Conservation (phyloP, 2,329 filamentous ascomycete species). For the Aspergillus fijiensis region DNA sequence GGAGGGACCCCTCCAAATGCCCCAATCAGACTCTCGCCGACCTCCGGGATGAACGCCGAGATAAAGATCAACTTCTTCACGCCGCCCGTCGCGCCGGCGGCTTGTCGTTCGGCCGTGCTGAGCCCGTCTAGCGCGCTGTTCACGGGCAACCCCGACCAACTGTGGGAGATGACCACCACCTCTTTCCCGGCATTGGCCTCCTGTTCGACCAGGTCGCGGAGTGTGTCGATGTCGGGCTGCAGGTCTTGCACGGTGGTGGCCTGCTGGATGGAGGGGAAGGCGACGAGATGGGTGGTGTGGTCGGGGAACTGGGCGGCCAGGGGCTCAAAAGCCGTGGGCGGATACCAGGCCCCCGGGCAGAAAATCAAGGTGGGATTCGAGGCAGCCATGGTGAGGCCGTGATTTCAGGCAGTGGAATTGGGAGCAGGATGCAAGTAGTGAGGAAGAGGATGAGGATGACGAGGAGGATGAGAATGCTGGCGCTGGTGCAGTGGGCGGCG, state of each 20-base stretch:
- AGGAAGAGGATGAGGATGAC: too few species aligned
- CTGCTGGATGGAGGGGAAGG: constrained; percentile 32
- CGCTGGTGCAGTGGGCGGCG: too few species aligned
- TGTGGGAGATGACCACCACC: constrained; percentile 35
- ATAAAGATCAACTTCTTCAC: constrained; percentile 37
- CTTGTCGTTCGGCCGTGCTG: constrained; percentile 28
- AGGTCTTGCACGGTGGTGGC: constrained; percentile 23
- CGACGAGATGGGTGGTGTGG: constrained; percentile 24
- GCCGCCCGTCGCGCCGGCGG: constrained; percentile 30
- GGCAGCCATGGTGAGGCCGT: neutral
- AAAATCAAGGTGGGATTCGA: constrained; percentile 32
- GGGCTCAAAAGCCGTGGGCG: constrained; percentile 29
- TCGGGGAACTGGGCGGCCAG: constrained; percentile 24
- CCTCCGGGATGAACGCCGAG: constrained; percentile 33
- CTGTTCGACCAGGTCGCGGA: constrained; percentile 31
- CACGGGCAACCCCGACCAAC: constrained; percentile 39
- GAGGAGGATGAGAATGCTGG: too few species aligned
- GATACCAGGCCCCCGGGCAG: constrained; percentile 35
- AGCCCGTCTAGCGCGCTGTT: constrained; percentile 37
- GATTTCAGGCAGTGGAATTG: too few species aligned
- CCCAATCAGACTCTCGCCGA: constrained; percentile 32
- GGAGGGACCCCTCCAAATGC: constrained; percentile 30
- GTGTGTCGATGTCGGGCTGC: constrained; percentile 32
- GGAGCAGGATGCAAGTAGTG: too few species aligned
- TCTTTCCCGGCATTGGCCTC: constrained; percentile 31